These are phyloP conservation scores for Rhodomyrtus tomentosa DNA, from an alignment of 345 rosid species.

Conservation along the genomic window DNA sequence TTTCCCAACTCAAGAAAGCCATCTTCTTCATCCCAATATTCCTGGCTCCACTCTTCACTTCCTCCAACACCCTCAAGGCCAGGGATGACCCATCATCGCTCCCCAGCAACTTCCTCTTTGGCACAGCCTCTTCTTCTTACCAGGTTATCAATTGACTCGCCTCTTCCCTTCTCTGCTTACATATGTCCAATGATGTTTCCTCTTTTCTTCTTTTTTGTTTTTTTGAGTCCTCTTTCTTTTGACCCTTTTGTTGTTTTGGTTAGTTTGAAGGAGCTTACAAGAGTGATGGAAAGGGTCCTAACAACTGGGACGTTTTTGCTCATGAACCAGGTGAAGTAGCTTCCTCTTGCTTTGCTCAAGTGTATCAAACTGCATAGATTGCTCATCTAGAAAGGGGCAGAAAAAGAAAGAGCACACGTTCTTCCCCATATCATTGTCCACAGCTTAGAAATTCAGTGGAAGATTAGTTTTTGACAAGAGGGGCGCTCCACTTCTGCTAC, in stretches of 20 bases:
- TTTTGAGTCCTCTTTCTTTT: not conserved
- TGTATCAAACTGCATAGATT: not conserved
- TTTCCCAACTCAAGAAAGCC: not conserved
- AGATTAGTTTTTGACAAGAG: no score
- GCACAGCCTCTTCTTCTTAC: conserved; percentile 73
- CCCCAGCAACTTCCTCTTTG: conserved; percentile 49
- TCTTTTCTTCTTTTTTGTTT: no score
- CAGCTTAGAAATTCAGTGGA: not conserved
- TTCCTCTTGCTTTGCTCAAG: not conserved
- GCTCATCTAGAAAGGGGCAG: not conserved
- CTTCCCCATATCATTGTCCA: not conserved
- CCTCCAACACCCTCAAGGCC: not conserved
- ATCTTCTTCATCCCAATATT: not conserved
- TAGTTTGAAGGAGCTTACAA: conserved; percentile 47
- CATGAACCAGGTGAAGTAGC: conserved; percentile 19
- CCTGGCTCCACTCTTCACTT: not conserved
- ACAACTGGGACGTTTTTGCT: conserved; percentile 42
- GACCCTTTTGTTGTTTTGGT: not conserved
- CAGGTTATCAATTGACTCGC: conserved; percentile 27
- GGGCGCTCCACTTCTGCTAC: not conserved
- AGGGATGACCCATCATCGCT: conserved; percentile 7
- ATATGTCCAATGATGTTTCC: not conserved
- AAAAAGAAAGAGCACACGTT: not conserved
- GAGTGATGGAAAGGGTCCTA: conserved; percentile 45
- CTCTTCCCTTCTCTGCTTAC: not conserved